Base-by-base conservation (phyloP, 2,329 filamentous ascomycete genomes). In the Epicoccum nigrum region DNA sequence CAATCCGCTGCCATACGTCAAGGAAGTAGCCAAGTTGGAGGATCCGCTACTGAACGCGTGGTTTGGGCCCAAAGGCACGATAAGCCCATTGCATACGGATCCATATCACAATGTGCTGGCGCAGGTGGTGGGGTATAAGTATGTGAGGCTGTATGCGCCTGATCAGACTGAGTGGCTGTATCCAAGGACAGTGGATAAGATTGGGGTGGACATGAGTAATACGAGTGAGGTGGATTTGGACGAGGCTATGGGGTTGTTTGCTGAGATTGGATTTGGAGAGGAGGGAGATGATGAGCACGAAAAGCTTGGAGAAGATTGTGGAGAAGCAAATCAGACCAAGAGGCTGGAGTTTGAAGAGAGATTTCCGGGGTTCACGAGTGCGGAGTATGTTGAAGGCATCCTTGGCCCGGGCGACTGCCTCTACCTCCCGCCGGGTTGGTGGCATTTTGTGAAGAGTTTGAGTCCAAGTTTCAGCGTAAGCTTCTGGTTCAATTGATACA, bases 361-460 rank as follows among this genome's bases (percentile, higher is more conserved):
- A 8, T 86, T 78, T 71, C 80, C 82, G 1, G 70, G 74, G 0
- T 89, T 95, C 58, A 71, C 71, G 40, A 71, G 79, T 0, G 79
- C 89, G 1, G 77, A 82, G 45, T 93, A 88, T 67, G 75, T 89
- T 27, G 94, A 99, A 66, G 86, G 86, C 48, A 81, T 97, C 1
- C 75, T 99, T 5, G 84, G 82, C 23, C 87, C 89, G 1, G 94
- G 93, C 0, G 92, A 99, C 45, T 88, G 86, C 58, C 70, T 99
- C 45, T 94, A 96, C 69, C 90, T 99, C 45, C 94, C 94, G 0
- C 81, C 90, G 4, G 94, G 93, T 0, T 99, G 94, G 93, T 99
- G 94, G 94, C 94, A 99, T 77, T 97, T 97, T 73, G 90, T 97
- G 3, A 81, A 89, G 53, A 91, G 91, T 41, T 70, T 97, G 65